Conservation (phyloP, 106 monocot genomes). For the Acorus gramineus region DNA sequence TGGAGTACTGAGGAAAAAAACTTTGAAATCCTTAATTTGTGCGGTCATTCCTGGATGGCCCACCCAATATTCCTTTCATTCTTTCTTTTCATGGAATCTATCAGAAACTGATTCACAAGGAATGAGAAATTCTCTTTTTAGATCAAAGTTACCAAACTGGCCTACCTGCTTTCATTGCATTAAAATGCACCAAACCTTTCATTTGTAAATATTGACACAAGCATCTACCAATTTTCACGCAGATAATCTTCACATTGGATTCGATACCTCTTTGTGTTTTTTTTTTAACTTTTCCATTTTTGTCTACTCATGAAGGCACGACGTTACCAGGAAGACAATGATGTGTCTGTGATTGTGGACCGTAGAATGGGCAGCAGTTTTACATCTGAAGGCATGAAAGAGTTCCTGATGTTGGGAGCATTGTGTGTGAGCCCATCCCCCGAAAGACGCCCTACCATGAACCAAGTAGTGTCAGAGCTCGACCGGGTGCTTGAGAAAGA, state of each 20-base stretch:
- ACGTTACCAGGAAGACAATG: conserved; percentile 40
- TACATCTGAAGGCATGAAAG: conserved; percentile 68
- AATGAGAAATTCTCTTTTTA: too few species aligned
- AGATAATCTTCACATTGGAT: neutral
- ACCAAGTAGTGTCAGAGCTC: conserved; percentile 50
- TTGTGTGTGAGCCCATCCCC: conserved; percentile 47
- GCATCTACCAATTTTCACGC: too few species aligned
- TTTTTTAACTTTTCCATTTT: neutral
- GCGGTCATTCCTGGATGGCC: too few species aligned
- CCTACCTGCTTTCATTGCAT: too few species aligned
- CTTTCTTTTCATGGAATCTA: too few species aligned
- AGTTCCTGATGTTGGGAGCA: conserved; percentile 42
- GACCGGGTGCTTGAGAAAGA: conserved; percentile 71
- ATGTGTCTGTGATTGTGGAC: conserved; percentile 38
- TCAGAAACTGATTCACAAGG: too few species aligned
- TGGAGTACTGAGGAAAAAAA: too few species aligned
- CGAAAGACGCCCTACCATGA: conserved; percentile 52
- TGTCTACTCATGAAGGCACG: conserved; percentile 42
- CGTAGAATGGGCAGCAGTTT: conserved; percentile 58
- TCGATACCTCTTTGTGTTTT: neutral
- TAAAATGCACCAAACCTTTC: too few species aligned
- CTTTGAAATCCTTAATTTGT: too few species aligned
- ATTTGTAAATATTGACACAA: too few species aligned
- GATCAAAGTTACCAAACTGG: too few species aligned
- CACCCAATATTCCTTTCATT: too few species aligned